These are phyloP conservation scores for Thelonectria discophora DNA, from an alignment of 2,329 filamentous ascomycete genomes.

Conservation along the genomic window DNA sequence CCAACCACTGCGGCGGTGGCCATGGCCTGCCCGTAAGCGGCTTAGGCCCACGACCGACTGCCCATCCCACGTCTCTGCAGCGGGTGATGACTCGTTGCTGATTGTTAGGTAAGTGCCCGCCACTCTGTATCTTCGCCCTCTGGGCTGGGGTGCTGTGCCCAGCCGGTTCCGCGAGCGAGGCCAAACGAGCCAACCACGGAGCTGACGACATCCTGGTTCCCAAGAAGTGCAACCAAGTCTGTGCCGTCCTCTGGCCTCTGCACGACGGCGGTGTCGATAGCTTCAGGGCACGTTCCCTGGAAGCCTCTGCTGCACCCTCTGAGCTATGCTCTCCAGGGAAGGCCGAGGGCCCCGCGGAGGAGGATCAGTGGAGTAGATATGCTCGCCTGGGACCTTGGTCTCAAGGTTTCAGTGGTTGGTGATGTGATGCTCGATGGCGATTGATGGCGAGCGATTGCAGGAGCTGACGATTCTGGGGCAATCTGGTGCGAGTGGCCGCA, in stretches of 20 bases:
- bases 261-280: conserved; percentile 42
- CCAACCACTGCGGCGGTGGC: conserved; percentile 32
- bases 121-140: conserved; percentile 19
- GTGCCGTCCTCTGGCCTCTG: conserved; percentile 36
- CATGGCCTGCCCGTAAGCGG: conserved; percentile 26
- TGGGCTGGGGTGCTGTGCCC: conserved; percentile 32
- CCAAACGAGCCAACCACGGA: conserved; percentile 31
- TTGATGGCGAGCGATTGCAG: conserved; percentile 18
- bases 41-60: conserved; percentile 21
- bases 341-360: conserved; percentile 26
- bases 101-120: conserved; percentile 35
- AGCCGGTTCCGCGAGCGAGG: conserved; percentile 45
- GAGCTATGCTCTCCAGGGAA: conserved; percentile 34
- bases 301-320: conserved; percentile 7
- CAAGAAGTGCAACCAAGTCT: conserved; percentile 24
- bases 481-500: conserved; percentile 24
- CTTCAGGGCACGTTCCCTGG: conserved; percentile 40
- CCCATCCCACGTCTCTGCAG: conserved; percentile 19
- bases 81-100: conserved; percentile 32
- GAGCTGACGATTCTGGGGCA: conserved; percentile 28
- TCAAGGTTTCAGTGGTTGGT: conserved; percentile 26
- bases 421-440: conserved; percentile 30
- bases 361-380: conserved; percentile 36
- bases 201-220: conserved; percentile 36
- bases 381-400: conserved; percentile 10